These are phyloP conservation scores for Boletus sp. DNA, from an alignment of 768 basidiomycete genomes.

Conservation along the genomic window DNA sequence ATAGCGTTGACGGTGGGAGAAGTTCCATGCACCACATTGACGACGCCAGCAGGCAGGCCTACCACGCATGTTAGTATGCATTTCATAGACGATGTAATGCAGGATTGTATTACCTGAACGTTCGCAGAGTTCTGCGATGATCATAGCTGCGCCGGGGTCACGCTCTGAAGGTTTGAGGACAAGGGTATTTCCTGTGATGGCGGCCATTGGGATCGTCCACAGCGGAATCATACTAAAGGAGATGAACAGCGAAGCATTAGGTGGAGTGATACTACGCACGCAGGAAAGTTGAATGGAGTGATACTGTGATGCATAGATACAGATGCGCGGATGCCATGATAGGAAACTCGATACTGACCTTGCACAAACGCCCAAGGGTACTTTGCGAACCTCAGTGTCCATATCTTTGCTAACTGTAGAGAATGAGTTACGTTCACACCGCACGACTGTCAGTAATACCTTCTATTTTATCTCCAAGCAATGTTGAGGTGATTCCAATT, in stretches of 20 bases:
- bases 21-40: slow-evolving; percentile 90
- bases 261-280: slow-evolving; percentile 43
- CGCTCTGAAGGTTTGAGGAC: slow-evolving; percentile 95
- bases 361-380: slow-evolving; percentile 87
- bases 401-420: slow-evolving; percentile 84
- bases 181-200: slow-evolving; percentile 89
- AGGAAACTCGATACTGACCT: slow-evolving; percentile 33
- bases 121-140: slow-evolving; percentile 92
- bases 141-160: slow-evolving; percentile 96
- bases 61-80: background rate
- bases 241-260: background rate
- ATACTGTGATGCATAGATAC: slow-evolving; percentile 41
- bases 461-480: slow-evolving; percentile 92
- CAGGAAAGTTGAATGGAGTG: slow-evolving; percentile 88
- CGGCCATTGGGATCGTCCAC: slow-evolving; percentile 91
- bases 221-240: slow-evolving; percentile 83
- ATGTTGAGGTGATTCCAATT: slow-evolving; percentile 72
- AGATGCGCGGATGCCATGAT: background rate
- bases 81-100: background rate
- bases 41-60: slow-evolving; percentile 82
- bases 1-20: slow-evolving; percentile 90
- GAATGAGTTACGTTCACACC: slow-evolving; percentile 15
- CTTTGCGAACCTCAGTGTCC: slow-evolving; percentile 84
- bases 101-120: slow-evolving; percentile 53
- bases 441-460: slow-evolving; percentile 41